Percentiles rank a stretch among this genome's conserved stretches.
These are phyloP conservation scores for Lactarius sp. DNA, from an alignment of 768 basidiomycete genomes.

Conservation along the genomic window DNA sequence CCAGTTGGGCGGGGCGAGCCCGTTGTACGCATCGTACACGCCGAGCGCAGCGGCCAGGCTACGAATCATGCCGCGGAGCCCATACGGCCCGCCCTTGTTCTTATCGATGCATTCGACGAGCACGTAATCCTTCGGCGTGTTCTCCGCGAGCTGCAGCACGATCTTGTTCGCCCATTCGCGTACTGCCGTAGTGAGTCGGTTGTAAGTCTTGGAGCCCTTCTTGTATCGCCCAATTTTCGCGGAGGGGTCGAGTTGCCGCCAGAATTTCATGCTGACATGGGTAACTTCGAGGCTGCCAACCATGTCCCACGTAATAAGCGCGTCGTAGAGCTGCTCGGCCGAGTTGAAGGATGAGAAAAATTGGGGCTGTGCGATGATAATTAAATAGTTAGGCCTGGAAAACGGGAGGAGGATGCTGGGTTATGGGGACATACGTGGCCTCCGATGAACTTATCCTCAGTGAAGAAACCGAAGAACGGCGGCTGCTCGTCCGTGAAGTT, in stretches of 20 bases:
- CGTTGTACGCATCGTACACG: slow-evolving; percentile 2
- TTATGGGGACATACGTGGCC: slow-evolving; percentile 27
- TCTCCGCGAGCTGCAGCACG: slow-evolving; percentile 16
- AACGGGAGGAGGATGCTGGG: background rate
- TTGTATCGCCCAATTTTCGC: slow-evolving; percentile 12
- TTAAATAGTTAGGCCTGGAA: background rate
- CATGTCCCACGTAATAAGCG: slow-evolving; percentile 28
- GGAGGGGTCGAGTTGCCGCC: slow-evolving; percentile 9
- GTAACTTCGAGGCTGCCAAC: slow-evolving; percentile 27
- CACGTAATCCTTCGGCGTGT: slow-evolving; percentile 16
- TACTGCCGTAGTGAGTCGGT: slow-evolving; percentile 3
- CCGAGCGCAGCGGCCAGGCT: slow-evolving; percentile 17
- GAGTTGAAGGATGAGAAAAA: slow-evolving; percentile 31
- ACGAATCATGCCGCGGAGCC: slow-evolving; percentile 22
- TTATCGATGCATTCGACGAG: slow-evolving; percentile 13
- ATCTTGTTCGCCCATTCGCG: slow-evolving; percentile 19
- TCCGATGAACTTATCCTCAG: slow-evolving; percentile 23
- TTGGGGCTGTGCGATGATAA: slow-evolving; percentile 26
- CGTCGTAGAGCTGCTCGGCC: slow-evolving; percentile 32
- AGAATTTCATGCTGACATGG: slow-evolving; percentile 30
- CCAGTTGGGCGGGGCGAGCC: slow-evolving; percentile 18
- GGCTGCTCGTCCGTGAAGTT: slow-evolving; percentile 11
- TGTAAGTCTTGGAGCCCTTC: slow-evolving; percentile 14
- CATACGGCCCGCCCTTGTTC: slow-evolving; percentile 8
- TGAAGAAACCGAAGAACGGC: slow-evolving; percentile 16